phyloP scores from a whole-genome alignment of 1,284 basidiomycete species.

The Kalmanozyma brasiliensis region DNA sequence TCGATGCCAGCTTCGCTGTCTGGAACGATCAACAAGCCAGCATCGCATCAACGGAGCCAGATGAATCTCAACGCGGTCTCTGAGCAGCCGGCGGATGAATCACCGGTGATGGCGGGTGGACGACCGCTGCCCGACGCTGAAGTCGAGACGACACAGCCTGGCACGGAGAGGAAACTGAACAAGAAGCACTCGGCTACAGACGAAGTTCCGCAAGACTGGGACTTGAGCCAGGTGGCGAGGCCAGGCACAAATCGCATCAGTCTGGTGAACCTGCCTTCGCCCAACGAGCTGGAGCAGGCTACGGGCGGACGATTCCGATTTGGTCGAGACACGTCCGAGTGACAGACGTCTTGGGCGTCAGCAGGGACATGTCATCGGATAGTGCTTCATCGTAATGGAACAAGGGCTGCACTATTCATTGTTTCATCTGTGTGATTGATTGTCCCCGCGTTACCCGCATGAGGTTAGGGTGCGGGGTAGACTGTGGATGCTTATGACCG shows the following conservation, averaged over 20 bases:
- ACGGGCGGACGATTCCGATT: slow-evolving; percentile 38
- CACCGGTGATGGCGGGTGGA: slow-evolving; percentile 30
- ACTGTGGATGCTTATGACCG: not conserved
- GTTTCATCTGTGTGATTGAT: too few relatives aligned
- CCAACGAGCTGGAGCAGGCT: slow-evolving; percentile 41
- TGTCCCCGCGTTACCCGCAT: too few relatives aligned
- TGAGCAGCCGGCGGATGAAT: slow-evolving; percentile 45
- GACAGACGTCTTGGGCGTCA: too few relatives aligned
- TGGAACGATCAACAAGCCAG: slow-evolving; percentile 37
- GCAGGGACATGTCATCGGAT: too few relatives aligned
- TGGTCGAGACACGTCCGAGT: slow-evolving; percentile 11
- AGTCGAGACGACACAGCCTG: not conserved
- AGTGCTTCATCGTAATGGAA: too few relatives aligned
- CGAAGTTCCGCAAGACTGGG: slow-evolving; percentile 43
- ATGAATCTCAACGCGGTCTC: slow-evolving; percentile 46
- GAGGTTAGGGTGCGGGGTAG: not conserved
- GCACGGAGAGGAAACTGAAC: not conserved
- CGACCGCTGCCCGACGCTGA: slow-evolving; percentile 7
- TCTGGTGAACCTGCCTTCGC: slow-evolving; percentile 44
- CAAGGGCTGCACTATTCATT: too few relatives aligned
- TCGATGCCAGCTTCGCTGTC: slow-evolving; percentile 11
- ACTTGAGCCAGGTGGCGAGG: slow-evolving; percentile 33
- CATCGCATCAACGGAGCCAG: slow-evolving; percentile 44
- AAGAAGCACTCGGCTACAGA: slow-evolving; percentile 5
- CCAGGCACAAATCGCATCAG: slow-evolving; percentile 40